phyloP scores from a whole-genome alignment of 768 basidiomycete genomes.

The Lentinula guzmanii region DNA sequence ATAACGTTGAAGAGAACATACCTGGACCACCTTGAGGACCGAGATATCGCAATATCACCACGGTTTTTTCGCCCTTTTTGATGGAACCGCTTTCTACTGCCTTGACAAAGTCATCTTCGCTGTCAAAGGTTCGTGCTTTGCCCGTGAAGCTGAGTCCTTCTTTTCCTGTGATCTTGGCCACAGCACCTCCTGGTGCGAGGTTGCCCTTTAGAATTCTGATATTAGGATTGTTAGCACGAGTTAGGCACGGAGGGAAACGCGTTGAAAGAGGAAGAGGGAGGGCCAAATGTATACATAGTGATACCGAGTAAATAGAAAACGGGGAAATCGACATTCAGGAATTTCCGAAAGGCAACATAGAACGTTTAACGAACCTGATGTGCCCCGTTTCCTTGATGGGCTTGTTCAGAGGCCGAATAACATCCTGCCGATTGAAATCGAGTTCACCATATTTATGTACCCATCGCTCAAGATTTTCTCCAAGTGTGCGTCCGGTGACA shows the following conservation, averaged over 20 bases:
- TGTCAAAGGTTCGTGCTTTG: slow-evolving; percentile 89
- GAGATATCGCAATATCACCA: slow-evolving; percentile 90
- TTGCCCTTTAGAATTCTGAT: slow-evolving; percentile 84
- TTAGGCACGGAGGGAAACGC: slow-evolving; percentile 3
- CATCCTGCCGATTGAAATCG: slow-evolving; percentile 62
- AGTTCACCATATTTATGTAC: slow-evolving; percentile 74
- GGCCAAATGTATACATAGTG: background rate
- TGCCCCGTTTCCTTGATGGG: slow-evolving; percentile 91
- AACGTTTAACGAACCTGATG: slow-evolving; percentile 53
- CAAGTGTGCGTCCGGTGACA: slow-evolving; percentile 84
- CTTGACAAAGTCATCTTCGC: slow-evolving; percentile 79
- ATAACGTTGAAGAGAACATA: slow-evolving; percentile 4
- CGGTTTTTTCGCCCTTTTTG: slow-evolving; percentile 94
- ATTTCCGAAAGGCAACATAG: background rate
- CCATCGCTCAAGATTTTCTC: slow-evolving; percentile 92
- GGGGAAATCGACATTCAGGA: background rate
- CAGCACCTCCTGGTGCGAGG: slow-evolving; percentile 92
- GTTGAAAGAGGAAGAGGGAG: slow-evolving; percentile 9
- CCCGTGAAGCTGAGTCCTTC: slow-evolving; percentile 88
- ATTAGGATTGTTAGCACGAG: background rate
- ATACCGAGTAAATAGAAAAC: background rate
- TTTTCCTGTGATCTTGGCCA: slow-evolving; percentile 95
- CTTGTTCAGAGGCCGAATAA: slow-evolving; percentile 80
- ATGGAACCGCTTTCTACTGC: slow-evolving; percentile 87
- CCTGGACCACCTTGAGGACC: slow-evolving; percentile 97